Conservation (phyloP, 2,329 filamentous ascomycete genomes). For the Colletotrichum plurivorum region DNA sequence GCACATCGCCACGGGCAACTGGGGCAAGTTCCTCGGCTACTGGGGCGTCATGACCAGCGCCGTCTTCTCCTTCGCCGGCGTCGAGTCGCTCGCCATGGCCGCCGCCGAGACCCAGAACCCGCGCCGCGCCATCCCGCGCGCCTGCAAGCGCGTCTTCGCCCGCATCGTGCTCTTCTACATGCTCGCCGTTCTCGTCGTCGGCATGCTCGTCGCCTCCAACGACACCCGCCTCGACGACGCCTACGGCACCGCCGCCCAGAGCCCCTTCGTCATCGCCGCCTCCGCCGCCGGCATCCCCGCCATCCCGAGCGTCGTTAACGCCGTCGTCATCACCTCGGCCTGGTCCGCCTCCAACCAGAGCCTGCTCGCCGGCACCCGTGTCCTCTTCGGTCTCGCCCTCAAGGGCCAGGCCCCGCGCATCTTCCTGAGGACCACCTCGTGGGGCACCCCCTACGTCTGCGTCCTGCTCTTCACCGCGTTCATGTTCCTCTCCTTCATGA, state of each 20-base stretch:
- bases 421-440: constrained; percentile 47
- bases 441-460: constrained; percentile 50
- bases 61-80: constrained; percentile 45
- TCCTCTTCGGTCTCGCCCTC: constrained; percentile 67
- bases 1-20: constrained; percentile 61
- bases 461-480: constrained; percentile 67
- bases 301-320: constrained; percentile 69
- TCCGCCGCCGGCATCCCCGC: constrained; percentile 66
- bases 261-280: constrained; percentile 66
- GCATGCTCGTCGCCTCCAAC: constrained; percentile 68
- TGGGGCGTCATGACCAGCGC: constrained; percentile 45
- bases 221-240: constrained; percentile 64
- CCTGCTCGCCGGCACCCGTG: constrained; percentile 70
- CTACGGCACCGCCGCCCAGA: constrained; percentile 63
- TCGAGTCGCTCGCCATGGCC: constrained; percentile 44
- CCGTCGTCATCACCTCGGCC: constrained; percentile 66
- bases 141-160: constrained; percentile 46
- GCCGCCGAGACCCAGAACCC: constrained; percentile 57
- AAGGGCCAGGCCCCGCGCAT: constrained; percentile 66
- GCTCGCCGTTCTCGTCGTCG: constrained; percentile 65
- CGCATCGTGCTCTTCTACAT: constrained; percentile 59
- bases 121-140: constrained; percentile 54
- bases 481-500: constrained; percentile 71
- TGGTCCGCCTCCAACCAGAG: constrained; percentile 66
- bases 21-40: constrained; percentile 50